Conservation (phyloP, 352 stramenopile genomes). For the Phytophthora quininea region DNA sequence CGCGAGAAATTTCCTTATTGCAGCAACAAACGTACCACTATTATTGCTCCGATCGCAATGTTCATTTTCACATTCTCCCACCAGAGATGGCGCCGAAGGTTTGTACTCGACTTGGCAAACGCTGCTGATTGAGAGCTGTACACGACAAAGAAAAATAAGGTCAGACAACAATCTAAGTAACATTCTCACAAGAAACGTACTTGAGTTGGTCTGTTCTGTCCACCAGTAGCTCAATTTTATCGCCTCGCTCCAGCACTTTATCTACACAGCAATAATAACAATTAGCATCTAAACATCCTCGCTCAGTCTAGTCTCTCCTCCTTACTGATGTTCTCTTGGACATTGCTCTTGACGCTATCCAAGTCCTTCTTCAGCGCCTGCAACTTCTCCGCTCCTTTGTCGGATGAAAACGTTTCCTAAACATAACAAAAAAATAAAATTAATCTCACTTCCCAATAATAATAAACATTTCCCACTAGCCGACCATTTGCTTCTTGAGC, state of each 20-base stretch:
- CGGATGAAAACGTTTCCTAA: slow-evolving; percentile 80
- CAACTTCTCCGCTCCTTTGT: slow-evolving; percentile 76
- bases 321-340: slow-evolving; percentile 87
- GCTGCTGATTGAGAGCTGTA: slow-evolving; percentile 76
- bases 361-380: slow-evolving; percentile 84
- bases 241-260: slow-evolving; percentile 84
- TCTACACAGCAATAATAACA: slow-evolving; percentile 28
- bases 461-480: not conserved
- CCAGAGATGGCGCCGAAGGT: slow-evolving; percentile 81
- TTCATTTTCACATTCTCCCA: slow-evolving; percentile 91
- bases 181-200: slow-evolving; percentile 29
- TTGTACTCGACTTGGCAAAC: slow-evolving; percentile 86
- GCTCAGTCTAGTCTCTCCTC: not conserved
- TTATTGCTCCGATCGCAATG: slow-evolving; percentile 71
- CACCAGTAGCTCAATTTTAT: slow-evolving; percentile 89
- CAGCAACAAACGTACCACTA: slow-evolving; percentile 48
- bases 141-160: not conserved
- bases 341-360: slow-evolving; percentile 77
- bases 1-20: not conserved
- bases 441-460: slow-evolving; percentile 7
- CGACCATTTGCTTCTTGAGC: slow-evolving; percentile 87
- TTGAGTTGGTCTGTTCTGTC: slow-evolving; percentile 90
- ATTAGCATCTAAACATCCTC: slow-evolving; percentile 9
- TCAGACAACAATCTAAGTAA: slow-evolving; percentile 3
- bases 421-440: slow-evolving; percentile 5